Conservation (phyloP, 2,329 filamentous ascomycete species). For the Penicillium sp. region DNA sequence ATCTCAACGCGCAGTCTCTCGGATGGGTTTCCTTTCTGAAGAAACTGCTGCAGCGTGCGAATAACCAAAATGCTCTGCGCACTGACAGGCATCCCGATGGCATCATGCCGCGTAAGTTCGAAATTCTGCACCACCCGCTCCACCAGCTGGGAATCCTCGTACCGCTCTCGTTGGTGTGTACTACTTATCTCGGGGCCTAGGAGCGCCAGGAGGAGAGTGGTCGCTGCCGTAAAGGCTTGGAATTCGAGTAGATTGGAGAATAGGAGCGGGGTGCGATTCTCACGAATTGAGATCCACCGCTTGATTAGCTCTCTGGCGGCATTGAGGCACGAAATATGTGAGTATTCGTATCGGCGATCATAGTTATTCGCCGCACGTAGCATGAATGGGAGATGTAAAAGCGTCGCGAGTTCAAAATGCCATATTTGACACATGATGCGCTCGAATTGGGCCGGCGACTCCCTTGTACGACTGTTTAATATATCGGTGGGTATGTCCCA, state of each 20-base stretch:
- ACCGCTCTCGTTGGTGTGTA: neutral
- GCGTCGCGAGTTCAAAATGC: neutral
- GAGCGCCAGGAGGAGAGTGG: neutral
- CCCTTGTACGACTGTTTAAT: neutral
- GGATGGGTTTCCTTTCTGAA: neutral
- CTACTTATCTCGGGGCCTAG: neutral
- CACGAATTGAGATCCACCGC: neutral
- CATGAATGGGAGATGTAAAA: slow-evolving; percentile 1
- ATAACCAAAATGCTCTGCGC: slow-evolving; percentile 2
- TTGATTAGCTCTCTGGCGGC: neutral
- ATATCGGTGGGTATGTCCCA: neutral
- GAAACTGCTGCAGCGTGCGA: slow-evolving; percentile 2
- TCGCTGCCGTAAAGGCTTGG: neutral
- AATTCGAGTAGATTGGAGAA: neutral
- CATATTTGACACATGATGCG: slow-evolving; percentile 8
- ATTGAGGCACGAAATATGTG: neutral
- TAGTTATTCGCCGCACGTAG: neutral
- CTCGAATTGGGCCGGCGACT: slow-evolving; percentile 3
- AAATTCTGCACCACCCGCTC: slow-evolving; percentile 1
- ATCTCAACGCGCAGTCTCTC: slow-evolving; percentile 1
- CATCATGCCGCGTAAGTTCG: neutral
- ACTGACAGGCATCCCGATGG: neutral
- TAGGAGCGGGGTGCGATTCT: neutral
- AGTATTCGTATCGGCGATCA: neutral
- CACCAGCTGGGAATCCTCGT: neutral